Conservation (phyloP, 495 filamentous ascomycete species). For the Podospora tetraspora region DNA sequence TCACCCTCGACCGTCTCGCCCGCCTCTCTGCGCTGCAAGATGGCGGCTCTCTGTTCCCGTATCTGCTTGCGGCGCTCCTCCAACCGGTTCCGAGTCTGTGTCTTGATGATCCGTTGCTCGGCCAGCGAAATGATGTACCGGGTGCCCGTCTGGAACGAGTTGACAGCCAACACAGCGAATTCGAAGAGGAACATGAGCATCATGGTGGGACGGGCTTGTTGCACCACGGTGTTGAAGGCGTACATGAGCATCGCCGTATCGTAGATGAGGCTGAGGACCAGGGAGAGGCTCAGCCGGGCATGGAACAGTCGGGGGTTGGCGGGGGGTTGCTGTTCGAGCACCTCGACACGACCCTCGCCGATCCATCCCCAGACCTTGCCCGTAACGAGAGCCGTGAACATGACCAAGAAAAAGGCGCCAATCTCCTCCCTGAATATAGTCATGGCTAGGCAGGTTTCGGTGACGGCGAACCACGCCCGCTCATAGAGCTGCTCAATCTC, state of each 20-base stretch:
- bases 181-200: slow-evolving; percentile 99
- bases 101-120: slow-evolving; percentile 67
- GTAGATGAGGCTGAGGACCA: slow-evolving; percentile 70
- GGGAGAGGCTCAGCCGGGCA: slow-evolving; percentile 68
- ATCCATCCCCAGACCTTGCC: slow-evolving; percentile 99
- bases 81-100: slow-evolving; percentile 60
- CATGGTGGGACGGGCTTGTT: slow-evolving; percentile 86
- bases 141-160: slow-evolving; percentile 69
- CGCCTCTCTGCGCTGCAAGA: slow-evolving; percentile 56
- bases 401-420: slow-evolving; percentile 87
- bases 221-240: slow-evolving; percentile 72
- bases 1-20: slow-evolving; percentile 39
- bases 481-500: slow-evolving; percentile 97
- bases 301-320: slow-evolving; percentile 89
- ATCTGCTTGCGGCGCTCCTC: slow-evolving; percentile 56
- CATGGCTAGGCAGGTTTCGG: slow-evolving; percentile 95
- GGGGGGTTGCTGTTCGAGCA: slow-evolving; percentile 91
- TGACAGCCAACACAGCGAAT: slow-evolving; percentile 78
- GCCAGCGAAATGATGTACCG: slow-evolving; percentile 76
- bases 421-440: slow-evolving; percentile 97
- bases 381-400: slow-evolving; percentile 88
- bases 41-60: slow-evolving; percentile 55
- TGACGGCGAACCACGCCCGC: slow-evolving; percentile 94
- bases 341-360: slow-evolving; percentile 87
- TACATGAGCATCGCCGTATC: slow-evolving; percentile 74